Evolutionary conservation across 78 protist genomes (phyloP).

Genomic region (Dictyostelium purpureum): DNA sequence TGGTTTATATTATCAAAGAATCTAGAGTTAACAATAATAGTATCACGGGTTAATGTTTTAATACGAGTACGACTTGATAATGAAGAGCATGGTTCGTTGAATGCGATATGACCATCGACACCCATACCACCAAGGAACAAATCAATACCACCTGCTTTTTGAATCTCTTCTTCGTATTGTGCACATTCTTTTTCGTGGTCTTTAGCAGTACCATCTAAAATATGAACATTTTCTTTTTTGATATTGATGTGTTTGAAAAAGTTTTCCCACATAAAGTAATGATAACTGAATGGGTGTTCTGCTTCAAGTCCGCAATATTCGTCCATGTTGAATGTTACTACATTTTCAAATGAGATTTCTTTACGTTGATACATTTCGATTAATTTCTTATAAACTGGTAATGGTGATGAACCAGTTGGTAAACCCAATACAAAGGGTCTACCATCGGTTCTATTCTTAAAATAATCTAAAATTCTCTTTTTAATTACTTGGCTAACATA

Average conservation of each 20-base stretch:
- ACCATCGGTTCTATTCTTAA: background rate
- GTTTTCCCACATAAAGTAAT: conserved; percentile 90
- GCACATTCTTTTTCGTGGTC: conserved; percentile 81
- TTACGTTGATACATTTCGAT: conserved; percentile 77
- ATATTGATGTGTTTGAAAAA: conserved; percentile 91
- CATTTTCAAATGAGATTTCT: conserved; percentile 82
- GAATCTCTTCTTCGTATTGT: conserved; percentile 80
- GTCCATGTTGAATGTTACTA: conserved; percentile 94
- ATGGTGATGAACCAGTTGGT: conserved; percentile 90
- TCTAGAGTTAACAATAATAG: conserved; percentile 87
- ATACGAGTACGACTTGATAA: conserved; percentile 87
- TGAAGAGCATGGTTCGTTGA: conserved; percentile 95
- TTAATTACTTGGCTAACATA: conserved; percentile 74
- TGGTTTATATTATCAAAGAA: conserved; percentile 88
- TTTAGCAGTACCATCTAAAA: conserved; percentile 85
- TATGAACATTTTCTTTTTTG: conserved; percentile 81
- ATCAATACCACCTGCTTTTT: conserved; percentile 87
- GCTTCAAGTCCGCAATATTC: conserved; percentile 86
- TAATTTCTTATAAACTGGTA: conserved; percentile 80
- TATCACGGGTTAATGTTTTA: conserved; percentile 87
- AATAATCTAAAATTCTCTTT: conserved; percentile 71
- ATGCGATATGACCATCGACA: conserved; percentile 95
- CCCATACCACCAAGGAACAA: conserved; percentile 94
- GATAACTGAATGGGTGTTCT: conserved; percentile 90
- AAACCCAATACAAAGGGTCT: conserved; percentile 86